These are phyloP conservation scores for Orbilia quercus DNA, from an alignment of 2,329 filamentous ascomycete genomes.

Conservation along the genomic window DNA sequence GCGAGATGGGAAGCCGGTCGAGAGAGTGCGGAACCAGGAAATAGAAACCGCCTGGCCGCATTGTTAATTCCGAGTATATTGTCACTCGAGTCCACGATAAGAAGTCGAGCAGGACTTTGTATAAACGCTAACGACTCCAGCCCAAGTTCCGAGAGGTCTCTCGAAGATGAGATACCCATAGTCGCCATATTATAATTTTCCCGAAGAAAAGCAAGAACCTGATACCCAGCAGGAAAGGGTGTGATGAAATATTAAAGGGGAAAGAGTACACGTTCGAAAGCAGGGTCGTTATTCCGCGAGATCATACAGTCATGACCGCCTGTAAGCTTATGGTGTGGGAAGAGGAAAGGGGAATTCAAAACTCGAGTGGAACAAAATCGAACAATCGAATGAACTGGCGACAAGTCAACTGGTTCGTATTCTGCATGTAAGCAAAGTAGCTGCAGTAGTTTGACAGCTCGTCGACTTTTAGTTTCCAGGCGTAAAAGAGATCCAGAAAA, in stretches of 20 bases:
- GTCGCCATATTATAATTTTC: conserved; percentile 35
- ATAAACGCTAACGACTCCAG: conserved; percentile 46
- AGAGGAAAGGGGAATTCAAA: conserved; percentile 40
- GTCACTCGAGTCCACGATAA: conserved; percentile 39
- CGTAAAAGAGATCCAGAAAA: conserved; percentile 24
- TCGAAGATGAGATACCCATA: conserved; percentile 31
- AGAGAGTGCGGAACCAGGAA: conserved; percentile 23
- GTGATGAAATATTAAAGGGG: conserved; percentile 22
- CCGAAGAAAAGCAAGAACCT: conserved; percentile 25
- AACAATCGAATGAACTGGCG: conserved; percentile 54
- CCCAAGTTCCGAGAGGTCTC: conserved; percentile 45
- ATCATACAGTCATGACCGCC: conserved; percentile 42
- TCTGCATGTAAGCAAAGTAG: conserved; percentile 50
- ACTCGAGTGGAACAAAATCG: conserved; percentile 34
- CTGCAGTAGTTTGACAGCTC: conserved; percentile 41
- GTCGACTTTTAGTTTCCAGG: conserved; percentile 11
- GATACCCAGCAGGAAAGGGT: conserved; percentile 23
- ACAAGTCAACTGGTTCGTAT: conserved; percentile 55
- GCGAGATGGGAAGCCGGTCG: conserved; percentile 13
- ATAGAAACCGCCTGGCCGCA: conserved; percentile 40
- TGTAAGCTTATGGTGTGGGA: conserved; percentile 20
- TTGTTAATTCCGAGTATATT: conserved; percentile 43
- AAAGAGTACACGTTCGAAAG: conserved; percentile 6
- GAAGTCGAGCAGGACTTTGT: conserved; percentile 40
- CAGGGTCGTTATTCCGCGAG: conserved; percentile 33